Base-by-base conservation (phyloP, 2,329 filamentous ascomycete genomes). In the Setomelanomma holmii region DNA sequence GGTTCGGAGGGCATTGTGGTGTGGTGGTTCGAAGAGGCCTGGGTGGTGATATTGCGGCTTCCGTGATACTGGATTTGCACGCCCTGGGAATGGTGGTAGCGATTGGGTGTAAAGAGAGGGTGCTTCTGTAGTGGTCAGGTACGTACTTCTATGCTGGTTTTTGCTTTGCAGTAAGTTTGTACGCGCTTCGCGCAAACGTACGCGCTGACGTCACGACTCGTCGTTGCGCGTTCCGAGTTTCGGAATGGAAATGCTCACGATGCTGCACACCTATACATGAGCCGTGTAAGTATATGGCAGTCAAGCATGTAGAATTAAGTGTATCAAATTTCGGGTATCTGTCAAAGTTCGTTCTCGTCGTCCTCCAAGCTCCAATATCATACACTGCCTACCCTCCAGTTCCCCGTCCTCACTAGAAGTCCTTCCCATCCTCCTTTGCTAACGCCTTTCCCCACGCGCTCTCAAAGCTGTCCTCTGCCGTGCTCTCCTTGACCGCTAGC, bases 391-490 rank as follows among this genome's bases (percentile, higher is more conserved):
- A n/a, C 27, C 10, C 14, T 6, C 27, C 27, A 2, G 2, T n/a
- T 12, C 27, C 16, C 23, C 30, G n/a, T 17, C n/a, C 10, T 10
- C 59, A n/a, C n/a, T n/a, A 67, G 40, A 45, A 44, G 16, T 41
- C 20, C 50, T 64, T 67, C 5, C 68, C 74, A 42, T 77, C 76
- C 55, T 78, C 76, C 48, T 73, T 75, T 22, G 80, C 79, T 27
- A 81, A 67, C 14, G 88, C 88, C 72, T 86, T 85, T 44, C 83
- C 86, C 89, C 89, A 91, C 1, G 86, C 88, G 60, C 78, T 85
- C 72, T 91, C 88, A 63, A 91, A 86, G 4, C 78, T 80, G 42
- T 73, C 85, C 59, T 84, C 82, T 2, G 53, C 53, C 12, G 55
- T 64, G 12, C 24, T 30, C 24, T 30, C 24, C 51, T 58, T 68